Evolutionary conservation across 1,284 basidiomycete genomes (phyloP).

Genomic region (Athelia sp.): DNA sequence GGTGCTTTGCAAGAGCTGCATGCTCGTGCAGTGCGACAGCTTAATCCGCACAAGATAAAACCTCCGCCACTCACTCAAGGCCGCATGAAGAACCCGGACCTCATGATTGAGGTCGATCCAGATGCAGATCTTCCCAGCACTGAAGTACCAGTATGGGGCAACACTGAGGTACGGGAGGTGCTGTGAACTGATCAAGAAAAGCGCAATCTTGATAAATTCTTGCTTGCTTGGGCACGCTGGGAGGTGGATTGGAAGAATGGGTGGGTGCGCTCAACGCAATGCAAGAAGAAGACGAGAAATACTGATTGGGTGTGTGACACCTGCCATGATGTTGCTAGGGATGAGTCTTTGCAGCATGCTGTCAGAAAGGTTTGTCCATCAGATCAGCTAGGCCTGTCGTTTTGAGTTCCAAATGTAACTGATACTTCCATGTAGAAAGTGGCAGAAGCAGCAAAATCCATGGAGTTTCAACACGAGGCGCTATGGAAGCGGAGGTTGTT

Average conservation of each 20-base stretch:
- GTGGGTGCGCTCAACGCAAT: neutral
- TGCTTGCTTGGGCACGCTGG: neutral
- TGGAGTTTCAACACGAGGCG: neutral
- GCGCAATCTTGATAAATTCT: neutral
- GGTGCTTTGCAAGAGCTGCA: neutral
- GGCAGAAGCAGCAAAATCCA: neutral
- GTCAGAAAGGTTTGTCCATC: neutral
- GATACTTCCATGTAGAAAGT: neutral
- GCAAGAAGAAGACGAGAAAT: neutral
- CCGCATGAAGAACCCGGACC: no score
- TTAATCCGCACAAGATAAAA: neutral
- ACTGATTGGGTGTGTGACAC: neutral
- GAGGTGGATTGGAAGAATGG: neutral
- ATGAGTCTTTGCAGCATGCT: neutral
- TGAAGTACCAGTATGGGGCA: neutral
- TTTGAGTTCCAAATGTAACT: no score
- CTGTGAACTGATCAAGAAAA: neutral
- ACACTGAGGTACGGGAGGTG: neutral
- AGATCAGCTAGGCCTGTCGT: no score
- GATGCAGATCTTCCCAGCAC: neutral
- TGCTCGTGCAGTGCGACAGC: neutral
- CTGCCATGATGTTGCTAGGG: neutral
- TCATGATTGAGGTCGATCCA: neutral
- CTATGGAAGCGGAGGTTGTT: neutral
- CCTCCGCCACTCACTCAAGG: neutral